Conservation (phyloP, 257 asterid genomes). For the Coffea eugenioides region DNA sequence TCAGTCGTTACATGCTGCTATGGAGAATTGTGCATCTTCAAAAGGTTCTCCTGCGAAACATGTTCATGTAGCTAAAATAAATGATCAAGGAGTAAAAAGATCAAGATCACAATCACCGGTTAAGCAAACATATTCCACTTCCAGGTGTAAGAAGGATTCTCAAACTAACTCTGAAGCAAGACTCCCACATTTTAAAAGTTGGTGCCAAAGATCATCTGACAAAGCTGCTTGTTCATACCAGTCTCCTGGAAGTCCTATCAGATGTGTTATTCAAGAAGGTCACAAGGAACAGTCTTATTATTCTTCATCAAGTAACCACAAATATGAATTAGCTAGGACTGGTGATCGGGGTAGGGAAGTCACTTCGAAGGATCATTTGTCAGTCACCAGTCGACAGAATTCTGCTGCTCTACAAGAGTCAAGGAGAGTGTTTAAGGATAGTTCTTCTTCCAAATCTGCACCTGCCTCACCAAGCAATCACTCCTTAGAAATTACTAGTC, state of each 20-base stretch:
- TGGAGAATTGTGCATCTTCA: constrained; percentile 8
- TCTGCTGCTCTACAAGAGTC: constrained; percentile 1
- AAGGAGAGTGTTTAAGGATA: background rate
- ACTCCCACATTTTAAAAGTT: background rate
- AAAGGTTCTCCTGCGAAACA: constrained; percentile 1
- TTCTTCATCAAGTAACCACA: constrained; percentile 6
- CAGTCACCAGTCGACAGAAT: background rate
- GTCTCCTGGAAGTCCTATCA: constrained; percentile 5
- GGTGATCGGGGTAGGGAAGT: constrained; percentile 11
- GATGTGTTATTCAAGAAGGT: background rate
- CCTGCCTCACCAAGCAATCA: constrained; percentile 5
- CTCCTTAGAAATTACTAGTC: background rate
- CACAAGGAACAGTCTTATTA: background rate
- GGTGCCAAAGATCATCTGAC: constrained; percentile 9
- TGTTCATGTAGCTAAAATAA: background rate
- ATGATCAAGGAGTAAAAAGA: background rate
- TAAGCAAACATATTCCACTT: constrained; percentile 15
- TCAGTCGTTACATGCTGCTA: background rate
- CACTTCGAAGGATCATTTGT: constrained; percentile 6
- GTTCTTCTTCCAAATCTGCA: constrained; percentile 3
- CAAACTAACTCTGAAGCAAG: constrained; percentile 3
- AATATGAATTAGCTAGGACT: constrained; percentile 10
- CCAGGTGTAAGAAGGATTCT: background rate
- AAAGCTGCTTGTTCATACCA: background rate
- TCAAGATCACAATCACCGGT: constrained; percentile 11